phyloP scores from a whole-genome alignment of 1,284 basidiomycete genomes.

The Apiotrichum gamsii region DNA sequence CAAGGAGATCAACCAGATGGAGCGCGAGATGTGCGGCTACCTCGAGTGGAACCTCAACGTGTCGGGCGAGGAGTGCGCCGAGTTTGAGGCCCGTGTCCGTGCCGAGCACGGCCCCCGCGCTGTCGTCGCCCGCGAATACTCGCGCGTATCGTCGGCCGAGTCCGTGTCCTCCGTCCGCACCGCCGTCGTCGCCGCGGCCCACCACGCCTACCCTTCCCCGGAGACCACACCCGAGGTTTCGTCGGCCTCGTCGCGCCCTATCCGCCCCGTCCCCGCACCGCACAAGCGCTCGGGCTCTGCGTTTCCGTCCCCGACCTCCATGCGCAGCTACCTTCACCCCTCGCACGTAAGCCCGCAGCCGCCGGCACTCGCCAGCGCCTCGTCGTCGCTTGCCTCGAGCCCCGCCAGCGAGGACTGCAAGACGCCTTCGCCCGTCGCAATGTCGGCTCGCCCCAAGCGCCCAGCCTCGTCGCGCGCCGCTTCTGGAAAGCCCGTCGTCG shows the following conservation, averaged over 20 bases:
- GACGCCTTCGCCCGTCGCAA: conserved; percentile 41
- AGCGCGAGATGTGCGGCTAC: conserved; percentile 86
- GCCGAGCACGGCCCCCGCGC: conserved; percentile 37
- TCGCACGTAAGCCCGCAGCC: conserved; percentile 26
- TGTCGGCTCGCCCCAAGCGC: conserved; percentile 18
- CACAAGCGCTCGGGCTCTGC: conserved; percentile 12
- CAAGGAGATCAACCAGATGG: conserved; percentile 93
- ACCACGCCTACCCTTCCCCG: conserved; percentile 39
- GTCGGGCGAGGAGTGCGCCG: conserved; percentile 34
- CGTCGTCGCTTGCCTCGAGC: conserved; percentile 38
- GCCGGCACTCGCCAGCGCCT: conserved; percentile 38
- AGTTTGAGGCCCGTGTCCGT: conserved; percentile 37
- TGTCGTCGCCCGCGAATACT: conserved; percentile 13
- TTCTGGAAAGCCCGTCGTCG: conserved; percentile 10
- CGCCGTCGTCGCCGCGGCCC: conserved; percentile 6
- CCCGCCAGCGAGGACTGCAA: conserved; percentile 45
- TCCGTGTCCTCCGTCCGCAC: conserved; percentile 9
- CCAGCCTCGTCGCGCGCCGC: conserved; percentile 3
- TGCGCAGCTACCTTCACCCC: conserved; percentile 20
- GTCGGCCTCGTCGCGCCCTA: conserved; percentile 30
- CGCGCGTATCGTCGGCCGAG: conserved; percentile 5
- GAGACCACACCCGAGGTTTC: conserved; percentile 38
- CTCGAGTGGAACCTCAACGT: conserved; percentile 75
- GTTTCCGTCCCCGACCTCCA: conserved; percentile 12
- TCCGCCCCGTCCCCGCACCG: conserved; percentile 27